Evolutionary conservation across 2,329 filamentous ascomycete species (phyloP).

Genomic region (Aspergillus pseudonomiae): DNA sequence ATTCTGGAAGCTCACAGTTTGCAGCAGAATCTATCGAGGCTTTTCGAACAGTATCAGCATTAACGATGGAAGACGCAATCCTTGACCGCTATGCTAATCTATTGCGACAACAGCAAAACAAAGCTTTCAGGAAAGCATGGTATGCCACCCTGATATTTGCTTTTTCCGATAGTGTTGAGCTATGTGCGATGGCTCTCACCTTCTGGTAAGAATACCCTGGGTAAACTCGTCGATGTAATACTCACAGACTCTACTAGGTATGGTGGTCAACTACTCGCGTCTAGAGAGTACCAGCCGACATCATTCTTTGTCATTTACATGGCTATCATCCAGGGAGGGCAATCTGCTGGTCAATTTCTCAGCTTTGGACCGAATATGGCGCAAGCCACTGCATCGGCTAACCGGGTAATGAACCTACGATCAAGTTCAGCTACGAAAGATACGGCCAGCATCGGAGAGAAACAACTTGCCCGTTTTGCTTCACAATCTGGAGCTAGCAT

Average conservation of each 20-base stretch:
- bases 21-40: slow-evolving; percentile 74
- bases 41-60: slow-evolving; percentile 70
- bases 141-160: slow-evolving; percentile 68
- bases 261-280: slow-evolving; percentile 61
- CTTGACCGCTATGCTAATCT: slow-evolving; percentile 62
- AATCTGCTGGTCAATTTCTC: slow-evolving; percentile 68
- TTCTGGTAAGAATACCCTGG: slow-evolving; percentile 52
- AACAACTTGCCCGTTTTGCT: neutral
- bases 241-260: slow-evolving; percentile 52
- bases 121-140: slow-evolving; percentile 64
- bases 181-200: slow-evolving; percentile 64
- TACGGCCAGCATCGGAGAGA: neutral
- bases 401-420: slow-evolving; percentile 39
- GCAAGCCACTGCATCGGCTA: slow-evolving; percentile 42
- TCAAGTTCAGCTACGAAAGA: neutral
- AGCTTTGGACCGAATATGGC: slow-evolving; percentile 63
- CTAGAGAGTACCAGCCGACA: slow-evolving; percentile 50
- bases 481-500: slow-evolving; percentile 14
- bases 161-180: slow-evolving; percentile 67
- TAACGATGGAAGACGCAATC: slow-evolving; percentile 71
- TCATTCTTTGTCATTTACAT: slow-evolving; percentile 65
- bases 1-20: slow-evolving; percentile 72
- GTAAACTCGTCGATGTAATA: neutral
- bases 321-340: slow-evolving; percentile 68
- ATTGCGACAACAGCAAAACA: slow-evolving; percentile 60